Evolutionary conservation across 176 grass and related monocot species (phyloP), one percentile per base, ranked within the genome.

Genomic region (Leersia perrieri): DNA sequence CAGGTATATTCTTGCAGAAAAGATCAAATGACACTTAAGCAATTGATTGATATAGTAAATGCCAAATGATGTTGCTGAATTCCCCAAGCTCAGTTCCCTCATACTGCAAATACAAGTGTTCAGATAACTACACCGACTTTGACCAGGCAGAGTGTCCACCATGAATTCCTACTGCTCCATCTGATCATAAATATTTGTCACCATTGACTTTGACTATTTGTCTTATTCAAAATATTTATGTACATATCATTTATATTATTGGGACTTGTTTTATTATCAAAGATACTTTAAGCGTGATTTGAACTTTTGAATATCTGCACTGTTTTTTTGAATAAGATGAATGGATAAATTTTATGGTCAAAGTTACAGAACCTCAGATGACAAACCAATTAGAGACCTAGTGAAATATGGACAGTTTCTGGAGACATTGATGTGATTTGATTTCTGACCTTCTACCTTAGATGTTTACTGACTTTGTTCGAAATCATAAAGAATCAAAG

Each of bases 351-450:
- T n/a, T n/a, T n/a, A n/a, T n/a, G n/a, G n/a, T n/a, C n/a, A n/a
- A n/a, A n/a, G n/a, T n/a, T n/a, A n/a, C n/a, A n/a, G n/a, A 79
- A 27, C 63, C 11, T 41, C 65, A 57, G 23, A 57, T 2, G 5
- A 23, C 10, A 66, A 73, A 55, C 27, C 47, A 80, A 72, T 74
- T 10, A 67, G 58, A 78, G 12, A 49, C 38, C 22, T 77, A 14
- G 22, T 62, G 38, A 71, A 78, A 70, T 29, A 85, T 29, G 40
- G 30, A 35, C 30, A 62, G n/a, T 33, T 49, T 29, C 28, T 3
- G 34, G 9, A 77, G 5, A 77, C 22, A 84, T 60, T 47, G 41
- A 31, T 58, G 39, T 38, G 0, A 34, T 58, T 40, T 80, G 47
- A 32, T 74, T 40, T 32, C 15, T 31, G 77, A 9, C 13, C 14